A percentile compares a stretch with the other conserved stretches of the same genome.
phyloP scores from a whole-genome alignment of 345 rosid species.

The Salix dunnii region DNA sequence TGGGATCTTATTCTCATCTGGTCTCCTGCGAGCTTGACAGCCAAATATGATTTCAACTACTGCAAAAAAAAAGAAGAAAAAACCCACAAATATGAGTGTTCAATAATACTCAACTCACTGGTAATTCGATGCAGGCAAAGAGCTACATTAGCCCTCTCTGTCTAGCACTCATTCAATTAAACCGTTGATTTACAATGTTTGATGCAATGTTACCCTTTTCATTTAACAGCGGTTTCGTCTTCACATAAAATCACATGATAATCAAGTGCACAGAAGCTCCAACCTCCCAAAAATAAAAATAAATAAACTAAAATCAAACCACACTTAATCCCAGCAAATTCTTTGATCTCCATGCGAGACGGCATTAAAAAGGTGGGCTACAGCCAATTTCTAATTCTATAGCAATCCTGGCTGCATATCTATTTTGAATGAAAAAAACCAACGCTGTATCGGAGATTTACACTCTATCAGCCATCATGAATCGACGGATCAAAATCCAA shows the following conservation, averaged over 20 bases:
- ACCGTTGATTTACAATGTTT: no score
- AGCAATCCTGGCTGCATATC: background rate
- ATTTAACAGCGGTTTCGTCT: no score
- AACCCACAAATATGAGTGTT: background rate
- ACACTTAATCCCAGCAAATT: no score
- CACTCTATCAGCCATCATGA: background rate
- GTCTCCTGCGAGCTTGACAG: constrained; percentile 34
- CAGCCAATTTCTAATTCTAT: background rate
- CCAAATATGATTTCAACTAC: constrained; percentile 11
- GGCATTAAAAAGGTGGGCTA: background rate
- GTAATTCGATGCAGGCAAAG: background rate
- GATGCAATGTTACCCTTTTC: no score
- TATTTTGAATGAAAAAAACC: no score
- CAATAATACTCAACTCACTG: background rate
- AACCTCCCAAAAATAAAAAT: no score
- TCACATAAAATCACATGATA: no score
- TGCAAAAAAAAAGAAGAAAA: no score
- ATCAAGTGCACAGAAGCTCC: no score
- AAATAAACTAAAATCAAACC: no score
- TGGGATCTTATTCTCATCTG: constrained; percentile 34
- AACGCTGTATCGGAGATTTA: background rate
- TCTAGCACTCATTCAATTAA: background rate
- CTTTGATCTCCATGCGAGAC: background rate
- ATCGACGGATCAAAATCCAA: background rate
- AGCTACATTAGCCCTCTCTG: background rate